Evolutionary conservation across 441 rosid species (phyloP).

Genomic region (Rhodomyrtus psidioides): DNA sequence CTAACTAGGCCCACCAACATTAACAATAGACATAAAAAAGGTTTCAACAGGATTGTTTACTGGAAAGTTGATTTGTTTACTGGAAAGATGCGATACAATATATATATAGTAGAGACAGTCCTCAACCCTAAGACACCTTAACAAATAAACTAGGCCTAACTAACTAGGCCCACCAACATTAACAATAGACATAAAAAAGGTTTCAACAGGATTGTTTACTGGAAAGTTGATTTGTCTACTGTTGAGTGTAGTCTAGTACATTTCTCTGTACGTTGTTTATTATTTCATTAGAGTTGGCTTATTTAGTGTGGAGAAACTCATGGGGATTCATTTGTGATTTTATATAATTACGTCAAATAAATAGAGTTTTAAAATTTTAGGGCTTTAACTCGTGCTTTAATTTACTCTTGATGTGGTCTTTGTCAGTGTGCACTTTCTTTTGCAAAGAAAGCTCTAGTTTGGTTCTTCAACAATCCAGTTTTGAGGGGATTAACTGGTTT

Average conservation of each 20-base stretch:
- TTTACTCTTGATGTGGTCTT: neutral
- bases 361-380: neutral
- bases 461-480: neutral
- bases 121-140: too few relatives aligned
- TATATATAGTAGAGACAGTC: too few relatives aligned
- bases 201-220: too few relatives aligned
- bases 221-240: neutral
- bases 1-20: too few relatives aligned
- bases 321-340: neutral
- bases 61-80: too few relatives aligned
- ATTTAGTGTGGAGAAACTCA: neutral
- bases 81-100: too few relatives aligned
- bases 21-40: too few relatives aligned
- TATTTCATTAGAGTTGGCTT: neutral
- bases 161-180: too few relatives aligned
- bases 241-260: neutral
- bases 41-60: too few relatives aligned
- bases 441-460: neutral
- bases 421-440: neutral
- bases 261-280: neutral
- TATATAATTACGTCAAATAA: neutral
- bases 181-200: too few relatives aligned
- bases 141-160: too few relatives aligned
- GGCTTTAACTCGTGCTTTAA: neutral
- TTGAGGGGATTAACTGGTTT: neutral